phyloP scores from a whole-genome alignment of 1,284 basidiomycete genomes.

The Trichosporon faecale region DNA sequence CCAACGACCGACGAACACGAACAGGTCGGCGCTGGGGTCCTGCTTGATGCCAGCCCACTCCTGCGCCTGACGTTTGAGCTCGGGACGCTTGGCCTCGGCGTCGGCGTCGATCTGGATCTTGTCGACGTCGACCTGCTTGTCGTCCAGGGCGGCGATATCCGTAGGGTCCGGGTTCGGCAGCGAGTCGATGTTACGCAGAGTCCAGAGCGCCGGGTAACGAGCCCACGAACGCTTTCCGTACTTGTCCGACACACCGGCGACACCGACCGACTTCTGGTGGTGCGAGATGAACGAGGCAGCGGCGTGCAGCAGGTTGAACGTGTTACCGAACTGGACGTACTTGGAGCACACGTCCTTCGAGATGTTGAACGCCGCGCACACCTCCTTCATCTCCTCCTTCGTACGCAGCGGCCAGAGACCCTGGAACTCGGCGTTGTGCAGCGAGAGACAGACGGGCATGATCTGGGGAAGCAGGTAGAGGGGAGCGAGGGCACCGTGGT shows the following conservation, averaged over 20 bases:
- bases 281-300: conserved; percentile 85
- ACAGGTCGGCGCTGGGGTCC: conserved; percentile 80
- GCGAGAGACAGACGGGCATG: conserved; percentile 80
- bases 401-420: conserved; percentile 90
- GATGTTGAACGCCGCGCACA: conserved; percentile 93
- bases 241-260: conserved; percentile 92
- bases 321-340: conserved; percentile 94
- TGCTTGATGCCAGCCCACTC: conserved; percentile 90
- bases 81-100: conserved; percentile 83
- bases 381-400: conserved; percentile 95
- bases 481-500: conserved; percentile 83
- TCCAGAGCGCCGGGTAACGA: conserved; percentile 89
- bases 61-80: conserved; percentile 82
- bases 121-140: conserved; percentile 65
- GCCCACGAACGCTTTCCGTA: conserved; percentile 92
- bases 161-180: conserved; percentile 85
- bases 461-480: conserved; percentile 87
- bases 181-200: conserved; percentile 87
- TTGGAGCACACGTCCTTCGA: conserved; percentile 90
- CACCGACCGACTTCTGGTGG: conserved; percentile 86
- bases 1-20: conserved; percentile 94
- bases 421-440: conserved; percentile 94
- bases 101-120: conserved; percentile 72
- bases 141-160: conserved; percentile 86
- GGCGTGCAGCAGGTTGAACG: conserved; percentile 88